Base-by-base conservation (phyloP, 768 basidiomycete species). In the Xerocomellus dryophilus region DNA sequence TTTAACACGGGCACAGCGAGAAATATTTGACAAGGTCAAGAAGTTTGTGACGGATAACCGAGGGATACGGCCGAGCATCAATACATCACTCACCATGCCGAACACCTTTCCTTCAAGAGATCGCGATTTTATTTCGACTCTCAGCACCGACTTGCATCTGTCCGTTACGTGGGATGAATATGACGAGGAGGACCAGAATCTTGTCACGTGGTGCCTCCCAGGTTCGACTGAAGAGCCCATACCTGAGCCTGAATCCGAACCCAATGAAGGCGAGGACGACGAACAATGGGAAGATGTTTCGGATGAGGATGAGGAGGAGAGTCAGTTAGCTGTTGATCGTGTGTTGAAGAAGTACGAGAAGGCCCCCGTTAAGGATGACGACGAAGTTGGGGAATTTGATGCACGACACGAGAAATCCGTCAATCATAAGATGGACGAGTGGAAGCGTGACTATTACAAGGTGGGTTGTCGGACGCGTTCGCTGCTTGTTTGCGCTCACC, bases 101-200 rank as follows among this genome's bases (percentile, higher is more conserved):
- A 96, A 96, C 64, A 78, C 77, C 15, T 88, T 96, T 71, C 78
- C 90, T 0, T 85, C 92, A 5, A 77, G 84, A 39, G 94, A 98
- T 57, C 79, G 89, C 40, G 77, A 76, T 45, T 98, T 98, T 64
- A 84, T 98, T 32, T 78, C 74, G 36, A 83, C 81, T 25, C 76
- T 99, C 20, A 85, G 88, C 6, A 78, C 82, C 38, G 86, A 93
- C 44, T 70, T 98, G 41, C 85, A 91, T 65, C 78, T 98, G 12
- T 78, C 71, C 20, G 66, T 95, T 25, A 76, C 86, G n/a, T 99
- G 94, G 93, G 96, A 98, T 66, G 94, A 95, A 66, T 94, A 85
- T 61, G 89, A 94, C 57, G 89, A 88, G 7, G 75, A 91, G 43
- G 90, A 91, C 56, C 77, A 83, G 65, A 90, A 90, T 62, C 65